Evolutionary conservation across 805 yeast species (phyloP).

Genomic region (Starmera amethionina): DNA sequence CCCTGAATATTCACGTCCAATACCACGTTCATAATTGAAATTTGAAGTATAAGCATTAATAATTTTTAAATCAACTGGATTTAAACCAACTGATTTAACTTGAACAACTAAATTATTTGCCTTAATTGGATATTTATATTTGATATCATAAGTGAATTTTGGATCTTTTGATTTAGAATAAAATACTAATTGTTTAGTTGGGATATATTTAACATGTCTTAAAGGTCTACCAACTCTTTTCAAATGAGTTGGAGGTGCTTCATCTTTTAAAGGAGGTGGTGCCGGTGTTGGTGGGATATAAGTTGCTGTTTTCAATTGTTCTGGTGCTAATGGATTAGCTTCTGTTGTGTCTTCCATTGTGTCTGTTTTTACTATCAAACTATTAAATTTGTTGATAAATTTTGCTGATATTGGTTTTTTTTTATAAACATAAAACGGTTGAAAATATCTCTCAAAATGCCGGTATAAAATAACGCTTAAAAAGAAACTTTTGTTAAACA

Average conservation of each 20-base stretch:
- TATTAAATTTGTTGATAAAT: no score
- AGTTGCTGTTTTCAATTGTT: background rate
- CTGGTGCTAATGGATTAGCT: background rate
- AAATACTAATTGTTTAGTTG: conserved; percentile 37
- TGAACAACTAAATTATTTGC: conserved; percentile 44
- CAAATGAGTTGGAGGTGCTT: conserved; percentile 8
- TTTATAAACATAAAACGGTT: no score
- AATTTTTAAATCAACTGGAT: conserved; percentile 57
- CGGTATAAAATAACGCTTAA: no score
- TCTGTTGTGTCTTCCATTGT: no score
- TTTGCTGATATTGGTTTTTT: no score
- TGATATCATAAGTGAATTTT: conserved; percentile 42
- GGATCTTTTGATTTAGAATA: conserved; percentile 27
- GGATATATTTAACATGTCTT: conserved; percentile 41
- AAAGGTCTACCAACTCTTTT: conserved; percentile 34
- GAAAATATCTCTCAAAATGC: no score
- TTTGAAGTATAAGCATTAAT: conserved; percentile 44
- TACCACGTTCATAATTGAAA: conserved; percentile 46
- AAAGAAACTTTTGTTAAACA: no score
- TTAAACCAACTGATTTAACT: conserved; percentile 48
- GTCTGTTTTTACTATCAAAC: no score
- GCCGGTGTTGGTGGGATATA: conserved; percentile 5
- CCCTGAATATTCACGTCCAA: conserved; percentile 69
- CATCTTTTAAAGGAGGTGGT: conserved; percentile 5
- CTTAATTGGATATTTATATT: conserved; percentile 38